These are phyloP conservation scores for Fragaria vesca DNA, from an alignment of 306 rosid species.

Conservation along the genomic window DNA sequence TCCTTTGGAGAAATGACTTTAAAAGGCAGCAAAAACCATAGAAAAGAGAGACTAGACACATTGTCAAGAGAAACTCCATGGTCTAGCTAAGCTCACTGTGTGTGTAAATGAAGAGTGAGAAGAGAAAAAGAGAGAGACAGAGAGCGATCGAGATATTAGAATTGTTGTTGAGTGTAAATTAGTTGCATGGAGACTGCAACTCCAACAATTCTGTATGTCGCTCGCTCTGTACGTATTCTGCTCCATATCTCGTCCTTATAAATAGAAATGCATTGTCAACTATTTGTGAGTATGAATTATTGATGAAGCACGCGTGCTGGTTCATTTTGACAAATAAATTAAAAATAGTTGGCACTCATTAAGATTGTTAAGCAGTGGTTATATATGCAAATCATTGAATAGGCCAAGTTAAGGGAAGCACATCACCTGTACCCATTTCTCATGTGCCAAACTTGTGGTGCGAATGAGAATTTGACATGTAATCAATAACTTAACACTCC, in stretches of 20 bases:
- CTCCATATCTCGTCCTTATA: background rate
- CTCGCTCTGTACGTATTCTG: background rate
- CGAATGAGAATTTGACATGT: too few relatives aligned
- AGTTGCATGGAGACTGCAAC: slow-evolving; percentile 8
- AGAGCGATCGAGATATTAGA: background rate
- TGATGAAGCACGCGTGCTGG: background rate
- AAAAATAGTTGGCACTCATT: background rate
- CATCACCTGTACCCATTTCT: too few relatives aligned
- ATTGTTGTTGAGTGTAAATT: background rate
- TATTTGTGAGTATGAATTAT: background rate
- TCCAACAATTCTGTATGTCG: background rate
- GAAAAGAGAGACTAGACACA: slow-evolving; percentile 32
- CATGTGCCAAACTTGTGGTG: too few relatives aligned
- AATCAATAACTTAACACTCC: too few relatives aligned
- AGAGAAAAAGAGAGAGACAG: background rate
- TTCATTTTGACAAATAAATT: background rate
- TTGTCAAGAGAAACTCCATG: slow-evolving; percentile 41
- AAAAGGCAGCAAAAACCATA: slow-evolving; percentile 31
- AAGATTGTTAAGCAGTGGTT: background rate
- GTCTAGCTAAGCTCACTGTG: background rate
- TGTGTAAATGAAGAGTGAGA: background rate
- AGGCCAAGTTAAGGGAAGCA: background rate
- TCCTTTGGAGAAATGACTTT: slow-evolving; percentile 38
- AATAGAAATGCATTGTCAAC: background rate
- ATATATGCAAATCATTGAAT: background rate